Evolutionary conservation across 176 grass and related monocot genomes (phyloP).

Genomic region (Phragmites australis): DNA sequence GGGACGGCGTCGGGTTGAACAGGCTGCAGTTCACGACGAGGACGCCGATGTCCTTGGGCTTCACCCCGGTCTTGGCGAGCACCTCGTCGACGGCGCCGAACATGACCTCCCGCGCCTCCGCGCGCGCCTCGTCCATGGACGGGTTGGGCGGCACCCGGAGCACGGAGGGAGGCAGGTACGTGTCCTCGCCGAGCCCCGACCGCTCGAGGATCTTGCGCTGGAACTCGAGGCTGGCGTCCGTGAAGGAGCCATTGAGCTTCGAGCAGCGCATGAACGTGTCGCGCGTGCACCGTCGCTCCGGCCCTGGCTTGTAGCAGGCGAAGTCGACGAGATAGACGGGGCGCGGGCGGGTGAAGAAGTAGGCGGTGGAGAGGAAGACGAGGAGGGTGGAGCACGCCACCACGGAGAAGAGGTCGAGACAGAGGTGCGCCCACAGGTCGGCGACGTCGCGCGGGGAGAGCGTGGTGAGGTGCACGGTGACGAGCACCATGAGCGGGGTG

Average conservation of each 20-base stretch:
- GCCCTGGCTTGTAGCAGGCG: conserved; percentile 72
- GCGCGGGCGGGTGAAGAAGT: conserved; percentile 66
- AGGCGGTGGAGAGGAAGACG: conserved; percentile 75
- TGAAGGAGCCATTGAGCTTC: conserved; percentile 48
- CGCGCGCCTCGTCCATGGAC: conserved; percentile 61
- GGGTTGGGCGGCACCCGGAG: conserved; percentile 63
- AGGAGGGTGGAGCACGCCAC: conserved; percentile 72
- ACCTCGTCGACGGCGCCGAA: conserved; percentile 78
- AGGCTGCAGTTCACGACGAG: conserved; percentile 87
- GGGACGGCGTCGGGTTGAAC: conserved; percentile 86
- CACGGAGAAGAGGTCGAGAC: conserved; percentile 62
- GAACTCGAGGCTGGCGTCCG: conserved; percentile 66
- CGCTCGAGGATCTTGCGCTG: conserved; percentile 90
- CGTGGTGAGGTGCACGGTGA: conserved; percentile 62
- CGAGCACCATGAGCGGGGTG: conserved; percentile 52
- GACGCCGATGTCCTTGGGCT: conserved; percentile 77
- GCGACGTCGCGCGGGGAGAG: conserved; percentile 60
- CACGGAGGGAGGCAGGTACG: conserved; percentile 69
- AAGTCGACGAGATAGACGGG: conserved; percentile 78
- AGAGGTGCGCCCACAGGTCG: conserved; percentile 65
- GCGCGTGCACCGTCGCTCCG: conserved; percentile 53
- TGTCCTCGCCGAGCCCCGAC: conserved; percentile 65
- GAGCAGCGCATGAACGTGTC: conserved; percentile 74
- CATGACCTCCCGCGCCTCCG: conserved; percentile 71
- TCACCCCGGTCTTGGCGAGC: conserved; percentile 63